Evolutionary conservation across 1,284 basidiomycete species (phyloP).

Genomic region (Irpex sp.): DNA sequence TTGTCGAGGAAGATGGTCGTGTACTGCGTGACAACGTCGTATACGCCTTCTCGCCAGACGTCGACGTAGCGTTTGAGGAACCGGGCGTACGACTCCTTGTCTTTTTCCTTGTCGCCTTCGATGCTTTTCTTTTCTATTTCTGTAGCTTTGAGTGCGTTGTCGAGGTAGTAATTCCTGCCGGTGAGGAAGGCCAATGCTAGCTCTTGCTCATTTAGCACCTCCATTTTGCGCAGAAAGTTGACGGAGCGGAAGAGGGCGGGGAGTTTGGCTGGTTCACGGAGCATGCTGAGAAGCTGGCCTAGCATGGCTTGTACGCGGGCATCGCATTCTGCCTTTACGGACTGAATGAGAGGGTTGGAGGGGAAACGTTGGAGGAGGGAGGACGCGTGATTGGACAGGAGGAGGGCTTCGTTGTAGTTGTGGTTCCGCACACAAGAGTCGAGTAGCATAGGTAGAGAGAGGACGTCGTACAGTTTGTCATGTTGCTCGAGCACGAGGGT

Average conservation of each 20-base stretch:
- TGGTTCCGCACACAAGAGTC: conserved; percentile 91
- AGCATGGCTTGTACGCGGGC: conserved; percentile 73
- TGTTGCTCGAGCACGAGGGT: conserved; percentile 84
- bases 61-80: conserved; percentile 89
- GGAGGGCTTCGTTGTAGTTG: conserved; percentile 87
- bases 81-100: conserved; percentile 67
- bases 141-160: conserved; percentile 38
- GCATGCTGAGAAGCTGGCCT: conserved; percentile 70
- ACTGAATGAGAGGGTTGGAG: conserved; percentile 39
- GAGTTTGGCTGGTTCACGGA: conserved; percentile 84
- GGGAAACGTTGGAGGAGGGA: conserved; percentile 40
- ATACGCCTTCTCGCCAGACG: conserved; percentile 87
- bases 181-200: conserved; percentile 67
- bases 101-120: conserved; percentile 38
- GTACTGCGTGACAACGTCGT: conserved; percentile 89
- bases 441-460: conserved; percentile 87
- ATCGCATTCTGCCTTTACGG: conserved; percentile 73
- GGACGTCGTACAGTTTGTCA: conserved; percentile 85
- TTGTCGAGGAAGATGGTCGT: conserved; percentile 86
- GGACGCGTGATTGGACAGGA: conserved; percentile 69
- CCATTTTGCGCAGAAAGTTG: conserved; percentile 81
- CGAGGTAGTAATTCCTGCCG: conserved; percentile 55
- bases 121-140: conserved; percentile 35
- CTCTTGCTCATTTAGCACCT: conserved; percentile 55
- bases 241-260: conserved; percentile 88